These are phyloP conservation scores for Sherardia arvensis DNA, from an alignment of 257 asterid genomes.

Conservation along the genomic window DNA sequence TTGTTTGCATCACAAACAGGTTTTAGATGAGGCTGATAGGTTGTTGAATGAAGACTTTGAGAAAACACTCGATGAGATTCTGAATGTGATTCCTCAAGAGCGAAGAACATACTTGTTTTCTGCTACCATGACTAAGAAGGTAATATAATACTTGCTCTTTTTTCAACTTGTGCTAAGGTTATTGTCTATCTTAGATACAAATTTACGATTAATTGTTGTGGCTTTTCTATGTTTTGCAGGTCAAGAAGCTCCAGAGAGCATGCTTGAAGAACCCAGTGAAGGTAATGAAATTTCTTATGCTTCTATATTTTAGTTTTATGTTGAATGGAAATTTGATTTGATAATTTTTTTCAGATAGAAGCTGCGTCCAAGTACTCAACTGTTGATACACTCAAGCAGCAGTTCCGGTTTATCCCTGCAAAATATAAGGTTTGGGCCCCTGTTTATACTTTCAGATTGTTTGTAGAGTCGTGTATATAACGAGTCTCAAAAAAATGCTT, in stretches of 20 bases:
- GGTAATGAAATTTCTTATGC: slow-evolving; percentile 29
- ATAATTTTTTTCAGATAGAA: slow-evolving; percentile 53
- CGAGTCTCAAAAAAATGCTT: too few relatives aligned
- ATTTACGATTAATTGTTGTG: not conserved
- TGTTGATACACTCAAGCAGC: slow-evolving; percentile 46
- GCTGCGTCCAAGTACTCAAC: slow-evolving; percentile 83
- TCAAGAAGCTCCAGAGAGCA: slow-evolving; percentile 85
- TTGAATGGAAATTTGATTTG: slow-evolving; percentile 32
- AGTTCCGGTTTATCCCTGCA: slow-evolving; percentile 3
- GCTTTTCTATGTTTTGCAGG: slow-evolving; percentile 32
- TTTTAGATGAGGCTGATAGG: slow-evolving; percentile 92
- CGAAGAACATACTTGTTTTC: slow-evolving; percentile 84
- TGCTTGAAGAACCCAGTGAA: slow-evolving; percentile 84
- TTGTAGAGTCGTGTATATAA: too few relatives aligned
- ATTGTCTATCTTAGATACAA: slow-evolving; percentile 29
- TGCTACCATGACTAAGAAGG: slow-evolving; percentile 97
- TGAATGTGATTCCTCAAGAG: slow-evolving; percentile 71
- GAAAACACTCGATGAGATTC: slow-evolving; percentile 61
- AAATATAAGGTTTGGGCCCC: slow-evolving; percentile 52
- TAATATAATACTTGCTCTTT: slow-evolving; percentile 1
- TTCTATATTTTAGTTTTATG: slow-evolving; percentile 7
- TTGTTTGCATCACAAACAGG: slow-evolving; percentile 31
- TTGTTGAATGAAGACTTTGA: slow-evolving; percentile 86
- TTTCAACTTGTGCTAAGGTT: not conserved
- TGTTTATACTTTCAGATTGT: slow-evolving; percentile 14